Evolutionary conservation across 768 basidiomycete species (phyloP), one percentile per base, ranked within the genome.

Genomic region (Podaxis sp.): DNA sequence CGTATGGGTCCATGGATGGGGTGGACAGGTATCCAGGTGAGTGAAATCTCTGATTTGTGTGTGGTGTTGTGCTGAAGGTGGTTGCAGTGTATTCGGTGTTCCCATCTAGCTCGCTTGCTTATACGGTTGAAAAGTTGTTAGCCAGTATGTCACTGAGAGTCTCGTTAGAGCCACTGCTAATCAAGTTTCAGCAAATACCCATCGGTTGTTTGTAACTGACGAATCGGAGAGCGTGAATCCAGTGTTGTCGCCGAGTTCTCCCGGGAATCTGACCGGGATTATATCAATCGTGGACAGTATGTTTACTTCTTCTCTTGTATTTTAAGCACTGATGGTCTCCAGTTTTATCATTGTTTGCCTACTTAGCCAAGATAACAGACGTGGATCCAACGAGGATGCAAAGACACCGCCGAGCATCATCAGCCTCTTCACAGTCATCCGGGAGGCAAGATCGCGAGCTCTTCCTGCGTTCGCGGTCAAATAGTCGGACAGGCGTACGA

Each of bases 331-430:
- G 14, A 65, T 13, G 35, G 23, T 47, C 54, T 25, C n/a, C 46
- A 91, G 91, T 92, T 52, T 82, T 93, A 27, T 90, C 90, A 2
- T 74, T 90, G 27, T 93, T 93, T 68, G 91, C 90, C 0, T 86
- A 81, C 50, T 71, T 88, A 46, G 90, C 89, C 54, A 86, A 88
- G 62, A 80, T 93, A 37, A 77, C 85, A 1, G 81, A 88, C 64
- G 81, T 93, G 37, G 91, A 93, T 67, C 91, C 91, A 16, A 84
- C 84, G 1, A 82, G 81, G 53, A 90, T 90, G 80, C 88, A 88
- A 70, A 86, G 89, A 44, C 90, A 90, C 67, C 86, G 91, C 1
- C 84, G 90, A 21, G 87, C 89, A 2, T 91, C 90, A 0, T 91
- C 89, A 0, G 72, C 87, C 2, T 89, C 89, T 2, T 86, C 87